Conservation (phyloP, 305 asterid genomes). For the Fraxinus nigra region DNA sequence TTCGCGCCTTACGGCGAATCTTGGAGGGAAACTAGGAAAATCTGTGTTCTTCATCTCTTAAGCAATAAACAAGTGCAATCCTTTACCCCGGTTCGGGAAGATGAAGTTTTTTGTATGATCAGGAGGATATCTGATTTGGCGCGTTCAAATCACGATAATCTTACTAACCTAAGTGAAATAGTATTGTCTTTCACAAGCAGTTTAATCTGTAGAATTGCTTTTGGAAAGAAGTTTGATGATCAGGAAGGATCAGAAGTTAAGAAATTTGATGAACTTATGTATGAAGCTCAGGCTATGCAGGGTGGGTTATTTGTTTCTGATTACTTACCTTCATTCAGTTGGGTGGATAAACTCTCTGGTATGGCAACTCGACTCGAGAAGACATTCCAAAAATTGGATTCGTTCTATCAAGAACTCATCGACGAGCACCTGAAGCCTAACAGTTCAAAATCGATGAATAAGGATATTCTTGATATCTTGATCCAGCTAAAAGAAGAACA, state of each 20-base stretch:
- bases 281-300: conserved; percentile 30
- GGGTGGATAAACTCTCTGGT: conserved; percentile 32
- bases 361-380: conserved; percentile 28
- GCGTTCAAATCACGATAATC: not conserved
- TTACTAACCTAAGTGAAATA: conserved; percentile 2
- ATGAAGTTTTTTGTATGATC: conserved; percentile 9
- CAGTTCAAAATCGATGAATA: conserved; percentile 25
- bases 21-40: conserved; percentile 14
- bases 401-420: conserved; percentile 37
- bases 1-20: conserved; percentile 12
- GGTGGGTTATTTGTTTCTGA: conserved; percentile 30
- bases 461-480: conserved; percentile 21
- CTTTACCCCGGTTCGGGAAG: conserved; percentile 14
- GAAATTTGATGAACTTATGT: conserved; percentile 31
- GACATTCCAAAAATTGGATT: conserved; percentile 24
- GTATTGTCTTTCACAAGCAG: conserved; percentile 12
- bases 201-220: conserved; percentile 32
- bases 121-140: not conserved
- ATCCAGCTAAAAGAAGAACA: conserved; percentile 5
- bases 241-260: not conserved
- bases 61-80: conserved; percentile 18
- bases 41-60: conserved; percentile 20
- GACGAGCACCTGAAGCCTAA: conserved; percentile 34
- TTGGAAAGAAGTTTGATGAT: conserved; percentile 40
- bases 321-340: conserved; percentile 29